A percentile compares a stretch with the other conserved stretches of the same genome.
These are phyloP conservation scores for Aquilaria malaccensis DNA, from an alignment of 345 rosid genomes.

Conservation along the genomic window DNA sequence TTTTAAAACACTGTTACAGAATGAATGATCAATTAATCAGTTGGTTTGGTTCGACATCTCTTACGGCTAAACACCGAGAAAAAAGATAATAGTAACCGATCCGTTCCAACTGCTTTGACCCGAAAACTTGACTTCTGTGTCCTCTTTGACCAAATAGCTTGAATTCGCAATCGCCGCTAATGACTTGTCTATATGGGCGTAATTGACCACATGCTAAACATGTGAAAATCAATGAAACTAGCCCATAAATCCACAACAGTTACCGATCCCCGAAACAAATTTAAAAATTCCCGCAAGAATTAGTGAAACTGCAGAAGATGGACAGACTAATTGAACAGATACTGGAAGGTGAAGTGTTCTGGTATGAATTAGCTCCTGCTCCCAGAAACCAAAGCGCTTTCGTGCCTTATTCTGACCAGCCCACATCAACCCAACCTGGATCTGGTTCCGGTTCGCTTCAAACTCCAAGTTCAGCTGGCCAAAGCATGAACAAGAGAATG, in stretches of 20 bases:
- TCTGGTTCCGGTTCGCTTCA: background rate
- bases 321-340: constrained; percentile 20
- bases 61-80: too few species aligned
- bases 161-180: too few species aligned
- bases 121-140: too few species aligned
- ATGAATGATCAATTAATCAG: too few species aligned
- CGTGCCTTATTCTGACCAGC: constrained; percentile 20
- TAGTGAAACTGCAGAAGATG: constrained; percentile 9
- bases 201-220: constrained; percentile 18
- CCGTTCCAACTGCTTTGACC: too few species aligned
- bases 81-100: too few species aligned
- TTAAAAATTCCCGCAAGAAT: background rate
- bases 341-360: constrained; percentile 17
- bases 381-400: constrained; percentile 32
- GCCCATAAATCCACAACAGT: too few species aligned
- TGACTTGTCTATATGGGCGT: background rate
- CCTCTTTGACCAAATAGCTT: too few species aligned
- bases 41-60: too few species aligned
- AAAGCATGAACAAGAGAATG: constrained; percentile 49
- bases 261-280: background rate
- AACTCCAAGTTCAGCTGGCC: background rate
- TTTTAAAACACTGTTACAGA: too few species aligned
- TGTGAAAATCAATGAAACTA: background rate
- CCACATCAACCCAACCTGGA: constrained; percentile 1
- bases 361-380: constrained; percentile 16